These are phyloP conservation scores for Salix udensis DNA, from an alignment of 345 rosid genomes.

Conservation along the genomic window DNA sequence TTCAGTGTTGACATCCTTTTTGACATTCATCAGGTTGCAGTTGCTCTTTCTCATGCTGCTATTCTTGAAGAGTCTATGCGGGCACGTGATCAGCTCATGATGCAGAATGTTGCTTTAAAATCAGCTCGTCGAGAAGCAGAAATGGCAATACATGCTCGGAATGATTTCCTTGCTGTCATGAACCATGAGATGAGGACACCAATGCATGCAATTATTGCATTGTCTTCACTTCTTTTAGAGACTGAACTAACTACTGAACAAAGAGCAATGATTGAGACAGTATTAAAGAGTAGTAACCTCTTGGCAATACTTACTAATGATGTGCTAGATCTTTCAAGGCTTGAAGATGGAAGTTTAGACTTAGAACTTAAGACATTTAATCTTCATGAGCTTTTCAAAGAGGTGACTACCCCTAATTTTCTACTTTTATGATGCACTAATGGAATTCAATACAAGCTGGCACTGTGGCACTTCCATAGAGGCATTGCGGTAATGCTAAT, in stretches of 20 bases:
- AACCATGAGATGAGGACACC: conserved; percentile 98
- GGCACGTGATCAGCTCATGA: conserved; percentile 79
- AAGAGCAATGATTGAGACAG: conserved; percentile 81
- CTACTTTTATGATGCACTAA: not conserved
- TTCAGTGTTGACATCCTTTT: conserved; percentile 5
- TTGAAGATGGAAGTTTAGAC: conserved; percentile 88
- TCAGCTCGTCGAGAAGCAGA: conserved; percentile 88
- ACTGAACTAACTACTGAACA: conserved; percentile 74
- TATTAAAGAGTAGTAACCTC: conserved; percentile 87
- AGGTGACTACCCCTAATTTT: conserved; percentile 44
- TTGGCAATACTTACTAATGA: conserved; percentile 80
- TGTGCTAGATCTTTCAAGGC: conserved; percentile 84
- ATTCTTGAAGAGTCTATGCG: conserved; percentile 88
- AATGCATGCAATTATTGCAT: conserved; percentile 79
- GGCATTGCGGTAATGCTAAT: not conserved
- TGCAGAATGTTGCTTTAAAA: conserved; percentile 74
- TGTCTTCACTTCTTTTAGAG: conserved; percentile 85
- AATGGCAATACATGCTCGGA: conserved; percentile 82
- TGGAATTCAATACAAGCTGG: not conserved
- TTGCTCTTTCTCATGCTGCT: conserved; percentile 97
- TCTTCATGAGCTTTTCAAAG: conserved; percentile 62
- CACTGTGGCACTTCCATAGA: not conserved
- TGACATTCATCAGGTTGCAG: conserved; percentile 64
- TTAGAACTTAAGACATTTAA: conserved; percentile 57
- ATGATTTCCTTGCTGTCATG: conserved; percentile 94